Conservation (phyloP, 306 rosid genomes). For the Psophocarpus tetragonolobus region DNA sequence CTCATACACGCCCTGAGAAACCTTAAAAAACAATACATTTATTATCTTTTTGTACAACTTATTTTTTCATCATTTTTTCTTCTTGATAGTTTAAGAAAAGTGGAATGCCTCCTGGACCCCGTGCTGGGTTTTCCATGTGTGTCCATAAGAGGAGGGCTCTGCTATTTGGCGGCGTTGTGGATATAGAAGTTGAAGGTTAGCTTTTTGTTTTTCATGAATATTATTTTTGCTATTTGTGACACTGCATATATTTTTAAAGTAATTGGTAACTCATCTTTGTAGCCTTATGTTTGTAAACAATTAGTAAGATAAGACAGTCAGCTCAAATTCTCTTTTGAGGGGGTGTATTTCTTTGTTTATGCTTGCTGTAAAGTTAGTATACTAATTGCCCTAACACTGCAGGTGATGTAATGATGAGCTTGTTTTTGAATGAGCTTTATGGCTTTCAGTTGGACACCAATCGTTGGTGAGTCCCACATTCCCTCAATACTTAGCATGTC, state of each 20-base stretch:
- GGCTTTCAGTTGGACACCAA: constrained; percentile 86
- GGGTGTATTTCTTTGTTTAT: constrained; percentile 7
- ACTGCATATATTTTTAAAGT: neutral
- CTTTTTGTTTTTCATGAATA: constrained; percentile 14
- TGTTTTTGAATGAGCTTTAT: constrained; percentile 91
- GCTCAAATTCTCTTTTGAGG: constrained; percentile 9
- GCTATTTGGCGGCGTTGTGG: constrained; percentile 97
- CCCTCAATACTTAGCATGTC: neutral
- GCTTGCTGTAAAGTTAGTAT: constrained; percentile 26
- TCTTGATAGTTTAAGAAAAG: constrained; percentile 80
- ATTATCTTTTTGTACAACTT: neutral
- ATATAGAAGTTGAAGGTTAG: constrained; percentile 92
- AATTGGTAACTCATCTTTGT: neutral
- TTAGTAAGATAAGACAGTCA: constrained; percentile 8
- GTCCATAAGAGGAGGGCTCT: constrained; percentile 90
- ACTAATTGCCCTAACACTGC: constrained; percentile 36
- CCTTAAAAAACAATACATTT: constrained; percentile 14
- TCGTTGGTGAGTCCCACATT: constrained; percentile 69
- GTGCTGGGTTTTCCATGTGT: constrained; percentile 97
- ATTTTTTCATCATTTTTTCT: constrained; percentile 24
- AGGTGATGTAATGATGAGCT: constrained; percentile 96
- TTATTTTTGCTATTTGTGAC: constrained; percentile 11
- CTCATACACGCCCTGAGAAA: neutral
- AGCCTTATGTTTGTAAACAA: constrained; percentile 15
- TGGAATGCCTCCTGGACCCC: constrained; percentile 99